Conservation (phyloP, 495 filamentous ascomycete genomes). For the Hypoxylon rickii region DNA sequence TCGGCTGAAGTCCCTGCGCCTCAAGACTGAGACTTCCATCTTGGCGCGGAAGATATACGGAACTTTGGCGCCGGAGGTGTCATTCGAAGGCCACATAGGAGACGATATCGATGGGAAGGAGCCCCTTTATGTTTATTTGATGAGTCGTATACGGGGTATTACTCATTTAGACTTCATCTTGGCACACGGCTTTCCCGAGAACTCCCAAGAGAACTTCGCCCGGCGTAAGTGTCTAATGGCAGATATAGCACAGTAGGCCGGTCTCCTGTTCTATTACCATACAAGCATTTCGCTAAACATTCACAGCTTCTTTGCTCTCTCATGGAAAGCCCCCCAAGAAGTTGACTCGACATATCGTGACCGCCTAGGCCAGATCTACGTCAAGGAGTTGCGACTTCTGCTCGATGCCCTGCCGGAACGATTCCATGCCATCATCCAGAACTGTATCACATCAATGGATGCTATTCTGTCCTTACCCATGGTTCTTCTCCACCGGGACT, state of each 20-base stretch:
- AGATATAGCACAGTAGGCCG: constrained; percentile 39
- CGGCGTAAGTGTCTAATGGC: constrained; percentile 41
- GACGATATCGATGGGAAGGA: constrained; percentile 40
- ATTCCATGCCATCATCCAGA: constrained; percentile 43
- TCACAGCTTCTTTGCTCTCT: constrained; percentile 45
- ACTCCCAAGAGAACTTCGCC: constrained; percentile 37
- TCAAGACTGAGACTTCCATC: constrained; percentile 37
- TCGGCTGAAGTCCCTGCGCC: constrained; percentile 42
- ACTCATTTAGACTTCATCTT: constrained; percentile 45
- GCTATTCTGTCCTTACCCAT: constrained; percentile 46
- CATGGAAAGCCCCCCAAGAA: constrained; percentile 42
- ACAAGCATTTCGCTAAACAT: background rate
- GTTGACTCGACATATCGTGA: constrained; percentile 35
- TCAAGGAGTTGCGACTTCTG: constrained; percentile 38
- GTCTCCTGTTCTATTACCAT: background rate
- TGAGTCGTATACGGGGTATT: constrained; percentile 44
- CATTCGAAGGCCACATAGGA: constrained; percentile 44
- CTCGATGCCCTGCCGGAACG: constrained; percentile 41
- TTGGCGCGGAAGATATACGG: constrained; percentile 44
- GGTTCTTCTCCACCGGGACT: constrained; percentile 46
- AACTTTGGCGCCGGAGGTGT: constrained; percentile 36
- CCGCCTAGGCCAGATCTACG: constrained; percentile 25
- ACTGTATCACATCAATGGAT: constrained; percentile 36
- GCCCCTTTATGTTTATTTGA: constrained; percentile 44
- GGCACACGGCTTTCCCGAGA: constrained; percentile 38